These are phyloP conservation scores for Emericellopsis cladophorae DNA, from an alignment of 2,329 filamentous ascomycete genomes.

Conservation along the genomic window DNA sequence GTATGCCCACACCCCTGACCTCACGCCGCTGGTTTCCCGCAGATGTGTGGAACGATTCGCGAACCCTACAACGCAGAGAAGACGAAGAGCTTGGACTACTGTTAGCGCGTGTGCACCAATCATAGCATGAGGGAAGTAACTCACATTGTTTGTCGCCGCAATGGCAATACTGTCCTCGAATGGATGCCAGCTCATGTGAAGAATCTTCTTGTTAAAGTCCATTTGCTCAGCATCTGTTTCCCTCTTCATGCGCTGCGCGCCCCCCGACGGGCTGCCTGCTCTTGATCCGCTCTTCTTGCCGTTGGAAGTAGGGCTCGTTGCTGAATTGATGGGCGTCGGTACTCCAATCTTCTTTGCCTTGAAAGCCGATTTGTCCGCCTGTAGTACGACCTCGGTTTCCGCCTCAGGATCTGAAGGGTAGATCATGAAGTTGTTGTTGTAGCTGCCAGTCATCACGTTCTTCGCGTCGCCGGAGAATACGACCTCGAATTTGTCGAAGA, in stretches of 20 bases:
- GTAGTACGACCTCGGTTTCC: slow-evolving; percentile 92
- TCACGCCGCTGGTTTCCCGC: no score
- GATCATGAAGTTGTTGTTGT: slow-evolving; percentile 99
- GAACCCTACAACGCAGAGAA: slow-evolving; percentile 58
- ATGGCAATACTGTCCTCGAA: slow-evolving; percentile 99
- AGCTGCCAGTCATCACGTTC: slow-evolving; percentile 99
- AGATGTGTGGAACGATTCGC: no score
- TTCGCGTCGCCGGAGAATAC: slow-evolving; percentile 97
- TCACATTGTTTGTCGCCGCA: slow-evolving; percentile 97
- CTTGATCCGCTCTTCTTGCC: slow-evolving; percentile 83
- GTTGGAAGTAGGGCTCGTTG: slow-evolving; percentile 56
- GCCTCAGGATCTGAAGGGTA: slow-evolving; percentile 93
- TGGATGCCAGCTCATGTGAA: slow-evolving; percentile 99
- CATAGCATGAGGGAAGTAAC: slow-evolving; percentile 21
- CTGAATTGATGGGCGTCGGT: slow-evolving; percentile 85
- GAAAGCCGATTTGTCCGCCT: slow-evolving; percentile 98
- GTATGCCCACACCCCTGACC: no score
- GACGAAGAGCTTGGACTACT: slow-evolving; percentile 50
- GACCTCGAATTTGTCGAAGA: slow-evolving; percentile 99
- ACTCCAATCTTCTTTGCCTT: slow-evolving; percentile 99
- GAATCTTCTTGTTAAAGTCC: slow-evolving; percentile 99
- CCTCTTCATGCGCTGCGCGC: slow-evolving; percentile 84
- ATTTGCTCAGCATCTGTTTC: slow-evolving; percentile 99
- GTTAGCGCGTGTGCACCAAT: background rate
- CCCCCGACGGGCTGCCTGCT: slow-evolving; percentile 74